These are phyloP conservation scores for Dalbergia oliveri DNA, from an alignment of 306 rosid species.

Conservation along the genomic window DNA sequence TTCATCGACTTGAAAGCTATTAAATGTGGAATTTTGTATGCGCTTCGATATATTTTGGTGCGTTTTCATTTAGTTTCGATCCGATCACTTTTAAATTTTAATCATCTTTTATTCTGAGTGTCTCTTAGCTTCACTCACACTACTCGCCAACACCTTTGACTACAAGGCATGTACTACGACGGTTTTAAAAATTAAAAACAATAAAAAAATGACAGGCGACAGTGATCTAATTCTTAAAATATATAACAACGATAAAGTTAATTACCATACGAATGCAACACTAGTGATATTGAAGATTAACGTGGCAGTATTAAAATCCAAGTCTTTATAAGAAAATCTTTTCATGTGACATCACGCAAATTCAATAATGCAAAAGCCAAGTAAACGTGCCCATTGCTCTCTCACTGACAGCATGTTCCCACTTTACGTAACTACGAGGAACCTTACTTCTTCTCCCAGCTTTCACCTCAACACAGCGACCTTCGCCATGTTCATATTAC, in stretches of 20 bases:
- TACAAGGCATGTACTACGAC: background rate
- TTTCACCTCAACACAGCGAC: background rate
- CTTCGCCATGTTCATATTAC: background rate
- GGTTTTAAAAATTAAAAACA: background rate
- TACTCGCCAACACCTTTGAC: conserved; percentile 15
- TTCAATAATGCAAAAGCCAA: conserved; percentile 13
- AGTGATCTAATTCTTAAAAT: background rate
- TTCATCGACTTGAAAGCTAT: no score
- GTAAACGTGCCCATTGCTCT: conserved; percentile 47
- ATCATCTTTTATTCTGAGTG: no score
- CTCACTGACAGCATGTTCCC: conserved; percentile 72
- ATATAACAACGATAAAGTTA: no score
- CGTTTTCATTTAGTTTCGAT: background rate
- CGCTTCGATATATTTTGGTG: background rate
- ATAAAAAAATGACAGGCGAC: no score
- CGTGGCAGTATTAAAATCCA: background rate
- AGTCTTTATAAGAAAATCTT: background rate
- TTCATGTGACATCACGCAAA: conserved; percentile 17
- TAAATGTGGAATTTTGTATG: no score
- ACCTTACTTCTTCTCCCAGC: conserved; percentile 41
- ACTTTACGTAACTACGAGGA: conserved; percentile 65
- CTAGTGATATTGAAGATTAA: background rate
- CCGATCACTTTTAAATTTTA: no score
- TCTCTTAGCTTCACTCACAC: no score
- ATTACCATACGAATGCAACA: background rate